A percentile compares a stretch with the other conserved stretches of the same genome.
Evolutionary conservation across 176 grass and related monocot genomes (phyloP).

Genomic region (Rhipidocladum racemiflorum): DNA sequence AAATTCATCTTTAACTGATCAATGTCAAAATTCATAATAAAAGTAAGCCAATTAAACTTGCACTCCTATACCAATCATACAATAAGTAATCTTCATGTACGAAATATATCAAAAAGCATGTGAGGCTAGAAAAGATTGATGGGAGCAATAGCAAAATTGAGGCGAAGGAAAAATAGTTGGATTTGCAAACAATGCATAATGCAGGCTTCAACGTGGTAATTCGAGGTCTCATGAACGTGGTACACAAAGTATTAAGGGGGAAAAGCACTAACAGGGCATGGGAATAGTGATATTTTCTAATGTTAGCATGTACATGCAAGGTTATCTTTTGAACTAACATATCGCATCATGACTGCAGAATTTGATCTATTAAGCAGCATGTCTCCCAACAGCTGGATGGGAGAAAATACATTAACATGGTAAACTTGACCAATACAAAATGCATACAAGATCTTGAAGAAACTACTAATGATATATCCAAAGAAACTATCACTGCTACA

Average conservation of each 20-base stretch:
- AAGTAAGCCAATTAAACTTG: neutral
- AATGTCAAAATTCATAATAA: neutral
- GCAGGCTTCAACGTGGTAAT: too few relatives aligned
- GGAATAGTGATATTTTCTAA: neutral
- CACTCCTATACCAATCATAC: neutral
- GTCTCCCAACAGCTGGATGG: slow-evolving; percentile 82
- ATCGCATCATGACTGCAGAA: slow-evolving; percentile 89
- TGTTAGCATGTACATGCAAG: slow-evolving; percentile 26
- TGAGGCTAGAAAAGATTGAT: slow-evolving; percentile 25
- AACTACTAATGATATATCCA: neutral
- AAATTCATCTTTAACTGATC: too few relatives aligned
- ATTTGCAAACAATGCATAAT: too few relatives aligned
- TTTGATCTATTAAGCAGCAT: slow-evolving; percentile 95
- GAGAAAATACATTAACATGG: slow-evolving; percentile 30
- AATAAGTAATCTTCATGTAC: too few relatives aligned
- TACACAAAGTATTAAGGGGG: neutral
- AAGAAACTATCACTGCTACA: neutral
- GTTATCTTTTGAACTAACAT: slow-evolving; percentile 95
- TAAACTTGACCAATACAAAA: slow-evolving; percentile 6
- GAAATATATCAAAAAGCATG: too few relatives aligned
- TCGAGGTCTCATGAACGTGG: too few relatives aligned
- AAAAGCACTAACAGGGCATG: neutral
- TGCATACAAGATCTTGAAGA: slow-evolving; percentile 5
- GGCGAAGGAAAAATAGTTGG: too few relatives aligned
- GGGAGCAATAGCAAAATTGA: too few relatives aligned